Conservation (phyloP, 352 stramenopile species). For the Pythium aphanidermatum region DNA sequence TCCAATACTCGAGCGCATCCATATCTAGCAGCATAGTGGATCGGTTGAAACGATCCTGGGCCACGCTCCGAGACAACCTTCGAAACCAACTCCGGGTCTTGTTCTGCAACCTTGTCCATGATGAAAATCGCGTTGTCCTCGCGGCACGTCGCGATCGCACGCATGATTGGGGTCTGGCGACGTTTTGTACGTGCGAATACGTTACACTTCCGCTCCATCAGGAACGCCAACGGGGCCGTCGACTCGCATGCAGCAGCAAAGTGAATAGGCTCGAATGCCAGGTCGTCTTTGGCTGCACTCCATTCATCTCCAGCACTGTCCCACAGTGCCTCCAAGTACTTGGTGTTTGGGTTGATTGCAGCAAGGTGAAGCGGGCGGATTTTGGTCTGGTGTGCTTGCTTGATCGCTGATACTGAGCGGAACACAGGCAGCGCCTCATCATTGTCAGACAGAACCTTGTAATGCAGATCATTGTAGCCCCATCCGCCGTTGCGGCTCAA, state of each 20-base stretch:
- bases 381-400: constrained; percentile 52
- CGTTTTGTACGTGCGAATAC: constrained; percentile 54
- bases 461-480: constrained; percentile 60
- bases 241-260: constrained; percentile 56
- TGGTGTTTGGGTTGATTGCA: constrained; percentile 66
- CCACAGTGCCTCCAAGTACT: constrained; percentile 58
- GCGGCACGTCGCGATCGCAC: constrained; percentile 32
- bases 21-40: constrained; percentile 50
- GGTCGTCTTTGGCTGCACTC: constrained; percentile 44
- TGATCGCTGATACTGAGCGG: constrained; percentile 54
- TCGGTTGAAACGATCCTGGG: constrained; percentile 39
- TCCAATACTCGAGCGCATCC: constrained; percentile 38
- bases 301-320: constrained; percentile 44
- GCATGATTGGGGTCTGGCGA: constrained; percentile 59
- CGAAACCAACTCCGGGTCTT: constrained; percentile 22
- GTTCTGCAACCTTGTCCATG: constrained; percentile 43
- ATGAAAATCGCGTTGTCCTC: constrained; percentile 58
- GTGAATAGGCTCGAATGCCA: constrained; percentile 58
- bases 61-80: constrained; percentile 46
- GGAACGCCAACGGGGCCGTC: constrained; percentile 44
- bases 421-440: constrained; percentile 41
- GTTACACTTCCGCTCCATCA: constrained; percentile 49
- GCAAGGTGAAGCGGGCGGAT: constrained; percentile 70
- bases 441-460: constrained; percentile 40
- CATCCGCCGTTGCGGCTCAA: constrained; percentile 43